Base-by-base conservation (phyloP, 495 filamentous ascomycete species). In the Usnea hakonensis region DNA sequence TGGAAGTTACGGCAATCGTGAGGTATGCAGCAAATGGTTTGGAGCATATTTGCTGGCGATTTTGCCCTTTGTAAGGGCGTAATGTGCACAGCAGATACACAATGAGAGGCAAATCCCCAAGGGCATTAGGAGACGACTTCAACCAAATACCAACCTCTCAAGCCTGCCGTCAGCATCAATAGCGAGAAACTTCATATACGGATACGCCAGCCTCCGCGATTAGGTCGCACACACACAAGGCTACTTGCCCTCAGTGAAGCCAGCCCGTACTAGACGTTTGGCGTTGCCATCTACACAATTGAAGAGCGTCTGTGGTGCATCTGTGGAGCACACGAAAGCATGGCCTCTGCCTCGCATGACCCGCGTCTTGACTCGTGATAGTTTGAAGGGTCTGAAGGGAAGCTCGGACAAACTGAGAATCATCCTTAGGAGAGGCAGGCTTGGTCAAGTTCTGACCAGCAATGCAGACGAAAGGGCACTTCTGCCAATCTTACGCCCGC, bases 61-160 rank as follows among this genome's bases (percentile, higher is more conserved):
- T 26, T 26, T 50, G 46, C 26, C 46, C 5, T 50, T n/a, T 14
- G 46, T 5, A 50, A n/a, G 85, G 85, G 8, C 75, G 73, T 32
- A 81, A 85, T 54, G 71, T 78, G 9, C 68, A 68, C 0, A 78
- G 77, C 7, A 80, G 79, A 0, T 87, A 82, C 69, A 82, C 80
- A 0, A 87, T 87, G 69, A 78, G 77, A 2, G 81, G 82, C 7
- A 73, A 74, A 36, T 87, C 84, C 0, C 79, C 76, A 58, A 78
- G 81, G 17, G 77, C 79, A 8, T 78, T 79, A 6, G n/a, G 85
- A 85, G 58, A 87, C 85, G 5, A 76, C 85, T 19, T 79, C 77
- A 43, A 87, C 87, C 66, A 75, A 83, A 87, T 62, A 83, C 84
- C 33, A 87, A 87, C 64, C 75, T 87, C 55, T 83, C 84, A 0